Evolutionary conservation across 2,329 filamentous ascomycete genomes (phyloP).

Genomic region (Aschersonia sp.): DNA sequence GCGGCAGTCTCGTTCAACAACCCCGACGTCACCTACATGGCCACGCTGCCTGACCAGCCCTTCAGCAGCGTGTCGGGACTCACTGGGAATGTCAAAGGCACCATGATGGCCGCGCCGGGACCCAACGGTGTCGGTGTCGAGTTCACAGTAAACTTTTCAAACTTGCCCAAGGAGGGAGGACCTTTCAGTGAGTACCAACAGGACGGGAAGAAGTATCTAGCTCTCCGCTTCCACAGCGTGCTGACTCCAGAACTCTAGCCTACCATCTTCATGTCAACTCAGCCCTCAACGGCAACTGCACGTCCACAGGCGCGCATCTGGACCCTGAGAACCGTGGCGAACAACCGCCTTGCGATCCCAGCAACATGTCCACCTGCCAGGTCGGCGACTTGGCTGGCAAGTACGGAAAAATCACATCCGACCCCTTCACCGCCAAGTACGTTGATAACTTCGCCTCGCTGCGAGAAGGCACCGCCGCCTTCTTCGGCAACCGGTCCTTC

Average conservation of each 20-base stretch:
- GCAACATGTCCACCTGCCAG: slow-evolving; percentile 50
- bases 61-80: slow-evolving; percentile 38
- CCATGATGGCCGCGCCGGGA: slow-evolving; percentile 30
- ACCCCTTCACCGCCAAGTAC: slow-evolving; percentile 36
- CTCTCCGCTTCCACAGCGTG: background rate
- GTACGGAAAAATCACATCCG: slow-evolving; percentile 43
- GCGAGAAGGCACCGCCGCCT: slow-evolving; percentile 32
- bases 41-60: slow-evolving; percentile 35
- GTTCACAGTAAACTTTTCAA: slow-evolving; percentile 40
- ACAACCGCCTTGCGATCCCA: slow-evolving; percentile 36
- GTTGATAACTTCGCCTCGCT: slow-evolving; percentile 43
- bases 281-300: slow-evolving; percentile 56
- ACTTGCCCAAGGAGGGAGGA: slow-evolving; percentile 41
- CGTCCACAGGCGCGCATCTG: slow-evolving; percentile 49
- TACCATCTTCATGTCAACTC: slow-evolving; percentile 61
- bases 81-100: slow-evolving; percentile 28
- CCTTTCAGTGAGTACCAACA: slow-evolving; percentile 40
- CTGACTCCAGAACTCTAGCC: slow-evolving; percentile 22
- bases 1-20: slow-evolving; percentile 41
- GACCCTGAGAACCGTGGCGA: slow-evolving; percentile 57
- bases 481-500: slow-evolving; percentile 51
- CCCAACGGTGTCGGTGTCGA: slow-evolving; percentile 38
- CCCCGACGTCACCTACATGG: slow-evolving; percentile 39
- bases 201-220: background rate
- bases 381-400: slow-evolving; percentile 68